Evolutionary conservation across 192 early-diverging fungal genomes (phyloP).

Genomic region (Thamnidium elegans): DNA sequence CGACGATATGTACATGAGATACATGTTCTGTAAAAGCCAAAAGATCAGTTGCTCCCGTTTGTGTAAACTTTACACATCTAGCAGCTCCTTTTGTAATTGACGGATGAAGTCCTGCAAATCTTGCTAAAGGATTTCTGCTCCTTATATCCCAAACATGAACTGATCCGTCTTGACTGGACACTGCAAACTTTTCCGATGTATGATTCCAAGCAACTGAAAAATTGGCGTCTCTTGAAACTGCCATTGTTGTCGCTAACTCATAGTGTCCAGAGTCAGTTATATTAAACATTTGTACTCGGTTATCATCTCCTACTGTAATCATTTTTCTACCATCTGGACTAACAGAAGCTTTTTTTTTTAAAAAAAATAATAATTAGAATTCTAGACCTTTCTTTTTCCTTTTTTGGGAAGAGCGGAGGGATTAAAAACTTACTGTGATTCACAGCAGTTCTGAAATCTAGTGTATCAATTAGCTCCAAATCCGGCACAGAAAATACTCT

Average conservation of each 20-base stretch:
- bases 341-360: slow-evolving; percentile 56
- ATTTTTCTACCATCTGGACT: slow-evolving; percentile 90
- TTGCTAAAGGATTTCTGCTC: slow-evolving; percentile 70
- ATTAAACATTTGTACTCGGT: slow-evolving; percentile 83
- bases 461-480: slow-evolving; percentile 67
- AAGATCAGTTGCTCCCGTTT: slow-evolving; percentile 85
- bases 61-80: slow-evolving; percentile 92
- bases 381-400: neutral
- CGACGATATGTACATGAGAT: slow-evolving; percentile 87
- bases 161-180: slow-evolving; percentile 91
- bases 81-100: slow-evolving; percentile 66
- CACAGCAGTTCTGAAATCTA: slow-evolving; percentile 85
- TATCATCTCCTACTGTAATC: slow-evolving; percentile 90
- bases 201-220: slow-evolving; percentile 97
- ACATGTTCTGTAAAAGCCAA: slow-evolving; percentile 81
- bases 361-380: slow-evolving; percentile 5
- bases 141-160: slow-evolving; percentile 93
- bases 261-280: slow-evolving; percentile 67
- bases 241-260: slow-evolving; percentile 68
- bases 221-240: slow-evolving; percentile 78
- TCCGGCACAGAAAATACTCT: slow-evolving; percentile 84
- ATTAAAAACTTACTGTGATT: slow-evolving; percentile 61
- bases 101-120: slow-evolving; percentile 68
- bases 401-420: slow-evolving; percentile 10
- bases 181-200: slow-evolving; percentile 89